Percentiles rank a stretch among this genome's conserved stretches.
Conservation (phyloP, 345 rosid species). For the Jatropha curcas region DNA sequence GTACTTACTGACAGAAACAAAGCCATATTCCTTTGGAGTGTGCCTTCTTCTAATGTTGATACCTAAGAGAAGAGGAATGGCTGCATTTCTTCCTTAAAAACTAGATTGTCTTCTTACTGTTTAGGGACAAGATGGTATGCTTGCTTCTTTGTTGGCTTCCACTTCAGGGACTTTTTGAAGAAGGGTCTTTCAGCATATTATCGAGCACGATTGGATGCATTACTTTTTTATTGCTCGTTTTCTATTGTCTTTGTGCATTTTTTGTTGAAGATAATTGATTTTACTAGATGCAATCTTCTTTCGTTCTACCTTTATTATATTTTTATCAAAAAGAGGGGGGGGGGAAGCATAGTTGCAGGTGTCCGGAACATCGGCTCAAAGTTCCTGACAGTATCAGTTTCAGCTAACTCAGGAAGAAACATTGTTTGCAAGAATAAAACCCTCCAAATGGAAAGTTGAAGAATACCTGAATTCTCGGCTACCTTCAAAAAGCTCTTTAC, state of each 20-base stretch:
- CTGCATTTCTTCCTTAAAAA: not conserved
- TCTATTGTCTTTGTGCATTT: not conserved
- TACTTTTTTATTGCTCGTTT: too few relatives aligned
- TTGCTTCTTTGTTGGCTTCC: not conserved
- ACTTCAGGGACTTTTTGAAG: not conserved
- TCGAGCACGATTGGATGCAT: not conserved
- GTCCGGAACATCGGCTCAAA: not conserved
- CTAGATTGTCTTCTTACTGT: not conserved
- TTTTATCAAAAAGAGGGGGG: not conserved
- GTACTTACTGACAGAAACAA: not conserved
- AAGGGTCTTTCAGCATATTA: not conserved
- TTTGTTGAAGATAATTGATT: too few relatives aligned
- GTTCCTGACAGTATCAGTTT: not conserved
- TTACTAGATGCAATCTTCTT: not conserved
- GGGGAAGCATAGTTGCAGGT: not conserved
- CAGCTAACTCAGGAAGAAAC: not conserved
- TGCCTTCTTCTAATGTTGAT: not conserved
- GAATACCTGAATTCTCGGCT: constrained; percentile 82
- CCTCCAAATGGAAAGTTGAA: not conserved
- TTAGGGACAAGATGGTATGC: not conserved
- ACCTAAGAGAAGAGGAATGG: not conserved
- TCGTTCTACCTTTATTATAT: too few relatives aligned
- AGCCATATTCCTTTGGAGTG: not conserved
- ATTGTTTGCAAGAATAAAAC: not conserved
- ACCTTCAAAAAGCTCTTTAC: constrained; percentile 60